These are phyloP conservation scores for Epichloe sp. DNA, from an alignment of 2,329 filamentous ascomycete species.

Conservation along the genomic window DNA sequence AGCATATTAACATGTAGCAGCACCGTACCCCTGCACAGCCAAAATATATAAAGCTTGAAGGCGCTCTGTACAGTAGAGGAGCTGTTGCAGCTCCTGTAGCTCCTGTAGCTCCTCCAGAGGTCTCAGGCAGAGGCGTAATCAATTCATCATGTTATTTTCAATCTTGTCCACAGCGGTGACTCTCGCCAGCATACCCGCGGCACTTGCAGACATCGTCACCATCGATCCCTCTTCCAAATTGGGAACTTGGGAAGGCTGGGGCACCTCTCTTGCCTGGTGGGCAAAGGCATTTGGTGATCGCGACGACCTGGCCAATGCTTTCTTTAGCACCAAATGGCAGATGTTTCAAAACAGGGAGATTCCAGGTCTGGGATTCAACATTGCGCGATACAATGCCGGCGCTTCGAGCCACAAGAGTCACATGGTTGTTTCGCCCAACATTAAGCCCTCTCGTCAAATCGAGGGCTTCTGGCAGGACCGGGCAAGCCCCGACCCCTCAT, in stretches of 20 bases:
- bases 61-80: too few species aligned
- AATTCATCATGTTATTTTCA: background rate
- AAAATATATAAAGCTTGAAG: background rate
- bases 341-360: constrained; percentile 17
- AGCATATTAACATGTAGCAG: too few species aligned
- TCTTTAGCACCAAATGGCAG: constrained; percentile 23
- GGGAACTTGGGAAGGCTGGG: constrained; percentile 31
- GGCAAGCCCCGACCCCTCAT: constrained; percentile 19
- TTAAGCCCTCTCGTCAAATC: constrained; percentile 24
- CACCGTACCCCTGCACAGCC: too few species aligned
- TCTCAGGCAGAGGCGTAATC: background rate
- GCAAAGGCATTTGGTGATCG: constrained; percentile 25
- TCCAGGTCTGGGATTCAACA: constrained; percentile 28
- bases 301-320: constrained; percentile 27
- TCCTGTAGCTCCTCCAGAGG: background rate
- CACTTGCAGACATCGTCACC: background rate
- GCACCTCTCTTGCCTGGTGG: constrained; percentile 31
- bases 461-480: constrained; percentile 28
- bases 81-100: too few species aligned
- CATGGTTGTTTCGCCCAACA: constrained; percentile 25
- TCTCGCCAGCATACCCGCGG: background rate
- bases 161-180: background rate
- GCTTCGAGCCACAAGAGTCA: constrained; percentile 24
- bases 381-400: constrained; percentile 30
- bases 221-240: constrained; percentile 15